Evolutionary conservation across 2,329 filamentous ascomycete genomes (phyloP), one percentile per base, ranked within the genome.

Genomic region (Plenodomus tracheiphilus): DNA sequence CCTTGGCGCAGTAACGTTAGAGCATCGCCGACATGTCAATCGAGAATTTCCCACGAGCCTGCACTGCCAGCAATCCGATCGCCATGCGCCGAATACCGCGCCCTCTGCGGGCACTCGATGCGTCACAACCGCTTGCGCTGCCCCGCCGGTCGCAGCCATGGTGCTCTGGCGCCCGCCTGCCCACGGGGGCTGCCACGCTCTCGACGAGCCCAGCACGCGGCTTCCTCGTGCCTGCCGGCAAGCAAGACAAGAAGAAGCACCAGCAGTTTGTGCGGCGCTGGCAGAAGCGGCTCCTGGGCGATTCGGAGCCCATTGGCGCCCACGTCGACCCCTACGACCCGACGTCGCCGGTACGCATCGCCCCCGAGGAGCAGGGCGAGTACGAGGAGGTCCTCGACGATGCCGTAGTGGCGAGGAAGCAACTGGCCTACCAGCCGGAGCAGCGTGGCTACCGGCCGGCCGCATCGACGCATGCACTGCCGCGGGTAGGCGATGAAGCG

Each of bases 401-500:
- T 1, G 62, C 66, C 8, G 47, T 43, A 2, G 19, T 15, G 21
- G 2, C 6, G 37, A 4, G 15, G 18, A 39, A 41, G 18, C 5
- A 25, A 9, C 7, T 5, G 4, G 11, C 6, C 16, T 37, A 25
- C 19, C 11, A 8, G 38, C 16, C 18, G n/a, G 20, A 15, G 5
- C 19, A 50, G 9, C 53, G 44, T 17, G n/a, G 18, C 6, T 55
- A 67, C 40, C 44, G 40, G 17, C 51, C 50, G 17, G 55, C 59
- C 2, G 35, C 53, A 13, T 36, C 51, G 4, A 42, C 46, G 11
- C 39, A 30, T 17, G 79, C 78, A 0, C 66, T 87, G 49, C 75
- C 80, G 56, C 72, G 70, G 41, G 74, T 87, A 28, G 85, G 85
- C 32, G 72, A 73, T 6, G 75, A 77, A 49, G 62, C 77, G 44